These are phyloP conservation scores for Tylopilus sp. DNA, from an alignment of 1,284 basidiomycete species.

Conservation along the genomic window DNA sequence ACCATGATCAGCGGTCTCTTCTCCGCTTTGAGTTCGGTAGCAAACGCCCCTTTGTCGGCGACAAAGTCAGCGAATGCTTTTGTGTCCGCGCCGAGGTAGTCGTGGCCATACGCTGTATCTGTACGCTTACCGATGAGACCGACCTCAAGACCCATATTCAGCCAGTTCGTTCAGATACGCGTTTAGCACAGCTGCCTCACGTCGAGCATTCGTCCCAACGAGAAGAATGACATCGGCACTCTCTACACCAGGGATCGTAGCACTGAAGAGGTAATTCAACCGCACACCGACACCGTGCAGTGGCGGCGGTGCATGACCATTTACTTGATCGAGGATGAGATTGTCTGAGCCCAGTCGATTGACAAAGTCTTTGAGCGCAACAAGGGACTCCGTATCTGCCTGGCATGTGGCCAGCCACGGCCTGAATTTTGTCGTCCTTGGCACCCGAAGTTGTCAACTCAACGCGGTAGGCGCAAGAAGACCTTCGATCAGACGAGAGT, in stretches of 20 bases:
- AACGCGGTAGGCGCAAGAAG: too few relatives aligned
- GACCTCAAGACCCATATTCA: conserved; percentile 80
- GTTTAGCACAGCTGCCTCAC: conserved; percentile 97
- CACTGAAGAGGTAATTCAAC: conserved; percentile 96
- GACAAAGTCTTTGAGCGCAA: conserved; percentile 90
- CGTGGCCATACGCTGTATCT: conserved; percentile 91
- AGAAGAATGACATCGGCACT: conserved; percentile 91
- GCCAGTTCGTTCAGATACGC: conserved; percentile 91
- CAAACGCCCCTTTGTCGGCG: conserved; percentile 74
- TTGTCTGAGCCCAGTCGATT: conserved; percentile 97
- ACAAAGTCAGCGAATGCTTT: conserved; percentile 80
- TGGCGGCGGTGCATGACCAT: conserved; percentile 61
- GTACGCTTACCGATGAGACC: conserved; percentile 89
- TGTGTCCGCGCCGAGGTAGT: conserved; percentile 79
- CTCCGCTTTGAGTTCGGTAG: conserved; percentile 83
- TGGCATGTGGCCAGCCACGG: conserved; percentile 87
- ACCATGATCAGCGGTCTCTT: conserved; percentile 94
- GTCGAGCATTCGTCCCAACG: conserved; percentile 94
- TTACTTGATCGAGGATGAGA: conserved; percentile 73
- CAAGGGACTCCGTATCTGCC: conserved; percentile 91
- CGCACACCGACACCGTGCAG: conserved; percentile 86
- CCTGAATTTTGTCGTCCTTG: conserved; percentile 93
- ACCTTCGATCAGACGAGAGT: too few relatives aligned
- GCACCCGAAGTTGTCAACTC: conserved; percentile 82
- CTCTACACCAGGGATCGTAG: conserved; percentile 89